Base-by-base conservation (phyloP, 2,329 filamentous ascomycete species). In the Karstenula rhodostoma region DNA sequence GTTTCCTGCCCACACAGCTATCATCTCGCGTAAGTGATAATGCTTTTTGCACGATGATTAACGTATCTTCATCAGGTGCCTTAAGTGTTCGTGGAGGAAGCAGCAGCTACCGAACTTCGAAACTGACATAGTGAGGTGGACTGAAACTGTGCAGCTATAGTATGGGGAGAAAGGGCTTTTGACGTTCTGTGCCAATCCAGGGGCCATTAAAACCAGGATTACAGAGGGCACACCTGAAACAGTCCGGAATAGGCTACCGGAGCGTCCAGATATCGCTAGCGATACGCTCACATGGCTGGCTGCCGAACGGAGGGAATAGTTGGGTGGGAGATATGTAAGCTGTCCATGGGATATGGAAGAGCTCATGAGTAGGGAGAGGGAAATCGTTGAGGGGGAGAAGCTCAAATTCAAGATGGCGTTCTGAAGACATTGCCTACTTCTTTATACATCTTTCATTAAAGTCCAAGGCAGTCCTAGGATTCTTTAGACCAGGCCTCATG, bases 261-360 rank as follows among this genome's bases (percentile, higher is more conserved):
- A 22, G 3, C 29, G 27, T 33, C 47, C 47, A 49, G 47, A 49
- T 27, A 22, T 49, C 12, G 27, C 47, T 32, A 27, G 47, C n/a
- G 47, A 49, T 49, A 49, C 47, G 25, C 33, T 49, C n/a, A 27
- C 17, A 49, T 49, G 47, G 47, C 8, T 49, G 9, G 47, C 47
- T 49, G 27, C 27, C 10, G 25, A 22, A 13, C 44, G 44, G 5
- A 48, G 25, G 25, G 25, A 48, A 13, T 48, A 23, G 44, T 10
- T 32, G 13, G 47, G 25, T 49, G 47, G 47, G 27, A 33, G 8
- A 33, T 32, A 33, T 17, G 29, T 49, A 9, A 49, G 47, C 47
- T 49, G 47, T 33, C 47, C 27, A 49, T 49, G 47, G 27, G 47
- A 49, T 33, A 35, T 49, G 47, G 47, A 48, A 27, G 25, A 32